Conservation (phyloP, 2,329 filamentous ascomycete genomes). For the Penicillium psychrosexuale region DNA sequence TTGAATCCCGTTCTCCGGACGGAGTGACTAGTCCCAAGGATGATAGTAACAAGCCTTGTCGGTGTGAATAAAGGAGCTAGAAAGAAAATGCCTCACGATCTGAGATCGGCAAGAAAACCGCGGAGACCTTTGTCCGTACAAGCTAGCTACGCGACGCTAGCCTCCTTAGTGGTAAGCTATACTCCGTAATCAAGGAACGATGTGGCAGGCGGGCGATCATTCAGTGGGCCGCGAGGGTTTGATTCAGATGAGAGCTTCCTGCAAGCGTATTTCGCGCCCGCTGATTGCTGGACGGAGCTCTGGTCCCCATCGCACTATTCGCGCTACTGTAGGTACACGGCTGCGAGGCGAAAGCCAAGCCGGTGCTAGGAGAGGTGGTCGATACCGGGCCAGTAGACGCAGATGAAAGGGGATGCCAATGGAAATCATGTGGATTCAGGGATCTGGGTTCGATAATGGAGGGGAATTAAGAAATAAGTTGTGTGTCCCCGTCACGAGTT, state of each 20-base stretch:
- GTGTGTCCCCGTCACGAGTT: not conserved
- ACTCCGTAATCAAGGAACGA: constrained; percentile 15
- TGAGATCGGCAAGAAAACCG: constrained; percentile 26
- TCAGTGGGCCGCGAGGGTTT: constrained; percentile 27
- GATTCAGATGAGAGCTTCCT: constrained; percentile 20
- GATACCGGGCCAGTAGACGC: constrained; percentile 1
- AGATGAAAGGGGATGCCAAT: constrained; percentile 5
- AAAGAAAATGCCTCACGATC: constrained; percentile 37
- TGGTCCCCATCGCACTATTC: constrained; percentile 9
- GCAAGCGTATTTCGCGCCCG: constrained; percentile 9
- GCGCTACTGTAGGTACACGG: constrained; percentile 37
- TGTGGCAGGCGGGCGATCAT: constrained; percentile 33
- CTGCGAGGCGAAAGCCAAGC: constrained; percentile 23
- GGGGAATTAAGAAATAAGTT: not conserved
- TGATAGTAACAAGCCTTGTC: constrained; percentile 5
- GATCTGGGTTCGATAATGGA: not conserved
- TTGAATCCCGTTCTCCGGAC: too few species aligned
- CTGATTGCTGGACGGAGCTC: constrained; percentile 21
- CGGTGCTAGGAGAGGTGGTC: not conserved
- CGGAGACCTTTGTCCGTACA: constrained; percentile 11
- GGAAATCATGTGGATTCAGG: not conserved
- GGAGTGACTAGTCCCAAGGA: too few species aligned
- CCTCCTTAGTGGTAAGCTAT: constrained; percentile 1
- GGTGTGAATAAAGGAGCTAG: constrained; percentile 1
- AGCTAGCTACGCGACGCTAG: not conserved